These are phyloP conservation scores for Entrophospora sp. DNA, from an alignment of 192 early-diverging fungal species.

Conservation along the genomic window DNA sequence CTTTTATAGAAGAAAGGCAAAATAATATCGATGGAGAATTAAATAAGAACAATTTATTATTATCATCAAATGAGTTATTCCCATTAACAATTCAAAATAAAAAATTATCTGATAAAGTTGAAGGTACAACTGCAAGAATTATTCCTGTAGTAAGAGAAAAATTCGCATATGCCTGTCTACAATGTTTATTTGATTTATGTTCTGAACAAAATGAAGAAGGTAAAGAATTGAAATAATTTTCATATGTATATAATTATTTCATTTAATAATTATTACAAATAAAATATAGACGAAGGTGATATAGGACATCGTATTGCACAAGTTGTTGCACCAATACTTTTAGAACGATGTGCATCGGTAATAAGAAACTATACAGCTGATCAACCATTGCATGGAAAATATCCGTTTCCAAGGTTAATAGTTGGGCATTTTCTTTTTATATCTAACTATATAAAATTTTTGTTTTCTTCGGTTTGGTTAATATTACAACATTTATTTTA, in stretches of 20 bases:
- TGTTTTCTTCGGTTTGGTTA: slow-evolving; percentile 31
- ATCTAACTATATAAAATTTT: too few species aligned
- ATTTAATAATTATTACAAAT: too few species aligned
- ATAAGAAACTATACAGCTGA: slow-evolving; percentile 55
- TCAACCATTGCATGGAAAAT: slow-evolving; percentile 54
- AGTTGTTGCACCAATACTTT: slow-evolving; percentile 48
- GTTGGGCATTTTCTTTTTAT: too few species aligned
- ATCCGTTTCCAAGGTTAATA: slow-evolving; percentile 57
- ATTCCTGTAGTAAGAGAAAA: slow-evolving; percentile 52
- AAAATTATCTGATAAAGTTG: slow-evolving; percentile 16
- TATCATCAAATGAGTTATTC: not conserved
- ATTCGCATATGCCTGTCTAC: slow-evolving; percentile 58
- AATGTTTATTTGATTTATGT: slow-evolving; percentile 57
- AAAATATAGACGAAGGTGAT: slow-evolving; percentile 18
- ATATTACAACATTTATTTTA: slow-evolving; percentile 59
- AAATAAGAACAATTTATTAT: slow-evolving; percentile 3
- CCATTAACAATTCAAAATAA: not conserved
- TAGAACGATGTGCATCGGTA: slow-evolving; percentile 52
- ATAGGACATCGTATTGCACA: slow-evolving; percentile 50
- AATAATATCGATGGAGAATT: too few species aligned
- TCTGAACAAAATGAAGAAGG: slow-evolving; percentile 34
- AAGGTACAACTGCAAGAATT: slow-evolving; percentile 46
- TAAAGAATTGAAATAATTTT: slow-evolving; percentile 28
- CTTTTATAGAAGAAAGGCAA: slow-evolving; percentile 12
- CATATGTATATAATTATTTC: too few species aligned